Percentiles rank a stretch among this genome's conserved stretches.
Evolutionary conservation across 2,329 filamentous ascomycete genomes (phyloP).

Genomic region (Talaromyces sp.): DNA sequence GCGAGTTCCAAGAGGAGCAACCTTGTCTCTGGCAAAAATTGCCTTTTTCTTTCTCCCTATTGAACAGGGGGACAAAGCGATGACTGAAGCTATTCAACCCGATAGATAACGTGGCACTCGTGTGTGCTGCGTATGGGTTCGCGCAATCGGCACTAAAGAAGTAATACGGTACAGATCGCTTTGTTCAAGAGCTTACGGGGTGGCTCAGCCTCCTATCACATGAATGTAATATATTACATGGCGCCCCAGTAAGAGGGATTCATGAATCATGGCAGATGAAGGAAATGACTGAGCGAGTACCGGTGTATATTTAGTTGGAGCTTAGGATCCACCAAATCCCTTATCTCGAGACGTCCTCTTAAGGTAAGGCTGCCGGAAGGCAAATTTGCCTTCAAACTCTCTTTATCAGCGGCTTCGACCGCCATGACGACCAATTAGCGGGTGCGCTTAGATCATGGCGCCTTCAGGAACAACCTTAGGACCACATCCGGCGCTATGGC

Average conservation of each 20-base stretch:
- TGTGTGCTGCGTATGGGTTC: neutral
- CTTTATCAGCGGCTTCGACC: neutral
- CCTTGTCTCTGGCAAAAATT: neutral
- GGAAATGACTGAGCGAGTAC: neutral
- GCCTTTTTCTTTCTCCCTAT: neutral
- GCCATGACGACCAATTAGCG: neutral
- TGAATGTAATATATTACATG: neutral
- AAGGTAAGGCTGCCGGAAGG: neutral
- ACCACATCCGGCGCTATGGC: neutral
- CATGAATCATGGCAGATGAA: neutral
- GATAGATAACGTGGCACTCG: slow-evolving; percentile 6
- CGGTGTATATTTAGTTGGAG: neutral
- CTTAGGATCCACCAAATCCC: neutral
- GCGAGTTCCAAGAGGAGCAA: neutral
- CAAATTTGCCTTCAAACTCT: neutral
- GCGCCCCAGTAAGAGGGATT: neutral
- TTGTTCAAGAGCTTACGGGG: neutral
- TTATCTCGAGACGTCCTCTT: neutral
- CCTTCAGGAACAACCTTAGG: neutral
- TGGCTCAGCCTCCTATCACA: neutral
- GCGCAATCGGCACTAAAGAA: neutral
- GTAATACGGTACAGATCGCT: neutral
- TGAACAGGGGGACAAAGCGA: neutral
- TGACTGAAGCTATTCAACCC: neutral
- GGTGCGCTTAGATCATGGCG: neutral